phyloP scores from a whole-genome alignment of 768 basidiomycete species.

The Hemileccinum impolitum region DNA sequence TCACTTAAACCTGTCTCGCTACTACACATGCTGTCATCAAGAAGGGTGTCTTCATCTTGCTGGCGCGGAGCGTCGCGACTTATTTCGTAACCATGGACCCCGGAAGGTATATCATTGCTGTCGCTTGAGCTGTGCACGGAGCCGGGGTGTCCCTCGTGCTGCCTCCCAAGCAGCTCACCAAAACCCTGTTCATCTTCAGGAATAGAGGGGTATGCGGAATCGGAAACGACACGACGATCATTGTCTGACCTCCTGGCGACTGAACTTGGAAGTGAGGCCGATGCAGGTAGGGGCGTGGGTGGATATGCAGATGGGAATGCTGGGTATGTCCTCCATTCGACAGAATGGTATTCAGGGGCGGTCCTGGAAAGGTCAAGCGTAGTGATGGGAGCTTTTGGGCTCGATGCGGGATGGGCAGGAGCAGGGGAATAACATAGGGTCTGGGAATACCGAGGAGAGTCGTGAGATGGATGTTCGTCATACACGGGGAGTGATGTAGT shows the following conservation, averaged over 20 bases:
- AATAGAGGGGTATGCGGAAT: conserved; percentile 28
- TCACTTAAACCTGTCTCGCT: conserved; percentile 32
- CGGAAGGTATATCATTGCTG: conserved; percentile 31
- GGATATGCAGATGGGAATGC: conserved; percentile 78
- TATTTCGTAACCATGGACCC: conserved; percentile 36
- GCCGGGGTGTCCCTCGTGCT: conserved; percentile 59
- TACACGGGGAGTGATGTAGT: conserved; percentile 24
- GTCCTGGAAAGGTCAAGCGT: conserved; percentile 19
- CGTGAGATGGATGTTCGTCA: conserved; percentile 18
- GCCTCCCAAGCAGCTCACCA: conserved; percentile 65
- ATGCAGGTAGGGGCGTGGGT: conserved; percentile 53
- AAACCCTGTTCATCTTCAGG: conserved; percentile 59
- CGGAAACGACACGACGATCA: conserved; percentile 4
- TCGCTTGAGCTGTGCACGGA: conserved; percentile 63
- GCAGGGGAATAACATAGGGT: conserved; percentile 53
- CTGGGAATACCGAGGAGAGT: conserved; percentile 24
- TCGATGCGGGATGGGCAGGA: conserved; percentile 34
- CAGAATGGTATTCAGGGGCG: conserved; percentile 35
- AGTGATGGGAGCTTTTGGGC: conserved; percentile 12
- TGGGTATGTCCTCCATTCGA: conserved; percentile 74
- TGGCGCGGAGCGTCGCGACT: conserved; percentile 2
- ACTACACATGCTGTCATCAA: conserved; percentile 25
- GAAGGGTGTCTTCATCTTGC: conserved; percentile 19
- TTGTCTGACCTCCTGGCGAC: conserved; percentile 3
- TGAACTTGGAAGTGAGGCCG: conserved; percentile 31